Evolutionary conservation across 371 early-diverging fungal genomes (phyloP).

Genomic region (Basidiobolus meristosporus): DNA sequence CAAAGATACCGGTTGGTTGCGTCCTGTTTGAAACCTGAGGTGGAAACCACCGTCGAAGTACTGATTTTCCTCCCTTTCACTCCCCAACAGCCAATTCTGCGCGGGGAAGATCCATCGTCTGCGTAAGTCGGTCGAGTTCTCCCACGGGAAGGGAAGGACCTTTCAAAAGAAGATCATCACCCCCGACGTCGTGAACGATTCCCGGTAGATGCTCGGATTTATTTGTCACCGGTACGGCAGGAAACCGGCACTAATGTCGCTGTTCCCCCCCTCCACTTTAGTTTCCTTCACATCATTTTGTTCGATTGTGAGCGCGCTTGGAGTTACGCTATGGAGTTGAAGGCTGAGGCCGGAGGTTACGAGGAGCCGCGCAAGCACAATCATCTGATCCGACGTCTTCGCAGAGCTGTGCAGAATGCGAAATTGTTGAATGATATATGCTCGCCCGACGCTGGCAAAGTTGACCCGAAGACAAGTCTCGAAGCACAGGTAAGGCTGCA

Average conservation of each 20-base stretch:
- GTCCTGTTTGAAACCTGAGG: neutral
- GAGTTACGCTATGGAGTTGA: conserved; percentile 64
- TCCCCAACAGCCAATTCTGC: conserved; percentile 40
- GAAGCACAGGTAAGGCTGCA: conserved; percentile 35
- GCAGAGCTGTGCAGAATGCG: conserved; percentile 33
- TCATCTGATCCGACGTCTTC: conserved; percentile 39
- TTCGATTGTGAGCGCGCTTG: conserved; percentile 58
- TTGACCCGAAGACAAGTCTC: conserved; percentile 27
- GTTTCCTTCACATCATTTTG: conserved; percentile 34
- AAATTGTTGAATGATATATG: conserved; percentile 24
- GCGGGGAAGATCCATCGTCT: conserved; percentile 42
- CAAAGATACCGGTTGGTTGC: conserved; percentile 39
- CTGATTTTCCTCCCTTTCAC: neutral
- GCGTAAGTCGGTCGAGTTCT: conserved; percentile 28
- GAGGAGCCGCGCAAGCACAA: conserved; percentile 44
- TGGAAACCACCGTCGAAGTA: neutral
- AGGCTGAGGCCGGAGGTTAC: conserved; percentile 27
- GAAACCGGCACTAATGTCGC: too few species aligned
- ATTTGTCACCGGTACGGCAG: neutral
- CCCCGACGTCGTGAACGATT: conserved; percentile 21
- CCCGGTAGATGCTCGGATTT: conserved; percentile 11
- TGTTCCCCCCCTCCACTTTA: too few species aligned
- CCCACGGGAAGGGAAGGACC: conserved; percentile 29
- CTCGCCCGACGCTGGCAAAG: conserved; percentile 17
- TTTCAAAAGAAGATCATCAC: conserved; percentile 19